phyloP scores from a whole-genome alignment of 148 eudicot genomes.

The Arbutus unedo region DNA sequence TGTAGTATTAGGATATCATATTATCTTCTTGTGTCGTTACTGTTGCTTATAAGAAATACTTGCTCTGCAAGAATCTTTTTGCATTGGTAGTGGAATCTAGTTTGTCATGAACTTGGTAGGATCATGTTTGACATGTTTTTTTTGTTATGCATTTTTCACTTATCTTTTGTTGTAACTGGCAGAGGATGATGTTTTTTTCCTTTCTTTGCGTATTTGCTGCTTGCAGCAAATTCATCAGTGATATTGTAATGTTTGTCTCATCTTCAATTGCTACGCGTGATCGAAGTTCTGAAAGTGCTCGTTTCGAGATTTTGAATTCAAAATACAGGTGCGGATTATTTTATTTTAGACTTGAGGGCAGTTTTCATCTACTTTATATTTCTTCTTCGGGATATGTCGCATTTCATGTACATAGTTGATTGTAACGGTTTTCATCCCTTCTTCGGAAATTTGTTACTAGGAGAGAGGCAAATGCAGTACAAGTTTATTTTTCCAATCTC shows the following conservation, averaged over 20 bases:
- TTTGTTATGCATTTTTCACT: neutral
- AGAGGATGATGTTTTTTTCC: neutral
- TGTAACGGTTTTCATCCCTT: neutral
- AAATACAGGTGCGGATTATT: conserved; percentile 56
- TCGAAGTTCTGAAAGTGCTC: conserved; percentile 82
- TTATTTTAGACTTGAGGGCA: neutral
- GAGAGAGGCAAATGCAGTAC: neutral
- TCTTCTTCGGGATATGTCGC: neutral
- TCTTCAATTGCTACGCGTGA: conserved; percentile 75
- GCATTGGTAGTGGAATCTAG: neutral
- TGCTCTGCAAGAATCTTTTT: neutral
- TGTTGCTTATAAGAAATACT: neutral
- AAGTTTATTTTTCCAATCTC: neutral
- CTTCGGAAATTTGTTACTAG: neutral
- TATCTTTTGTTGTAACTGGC: neutral
- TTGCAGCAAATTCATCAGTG: conserved; percentile 89
- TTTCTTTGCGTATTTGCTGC: conserved; percentile 4
- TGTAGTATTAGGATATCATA: neutral
- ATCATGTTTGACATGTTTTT: neutral
- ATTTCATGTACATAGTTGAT: neutral
- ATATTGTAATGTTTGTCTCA: conserved; percentile 71
- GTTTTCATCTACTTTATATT: neutral
- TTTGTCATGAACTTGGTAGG: neutral
- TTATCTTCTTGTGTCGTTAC: neutral
- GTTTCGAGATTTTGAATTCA: conserved; percentile 78